Evolutionary conservation across 768 basidiomycete species (phyloP).

Genomic region (Auriscalpium orientale): DNA sequence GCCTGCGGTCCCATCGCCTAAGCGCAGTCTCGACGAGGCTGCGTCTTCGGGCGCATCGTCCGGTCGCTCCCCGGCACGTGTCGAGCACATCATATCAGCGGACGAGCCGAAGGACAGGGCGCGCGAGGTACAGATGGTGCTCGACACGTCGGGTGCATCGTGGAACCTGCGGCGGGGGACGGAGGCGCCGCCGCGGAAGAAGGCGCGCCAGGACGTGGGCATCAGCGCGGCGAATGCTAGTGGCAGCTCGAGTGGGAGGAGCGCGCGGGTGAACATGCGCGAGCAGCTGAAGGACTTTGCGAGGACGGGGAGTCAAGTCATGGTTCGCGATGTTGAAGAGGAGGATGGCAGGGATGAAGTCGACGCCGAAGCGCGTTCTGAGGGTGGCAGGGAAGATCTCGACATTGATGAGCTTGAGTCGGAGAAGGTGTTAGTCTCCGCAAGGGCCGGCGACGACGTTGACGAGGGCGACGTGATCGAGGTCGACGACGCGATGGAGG

Average conservation of each 20-base stretch:
- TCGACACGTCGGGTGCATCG: constrained; percentile 43
- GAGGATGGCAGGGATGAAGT: constrained; percentile 17
- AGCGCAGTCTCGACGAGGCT: too few species aligned
- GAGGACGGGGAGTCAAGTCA: constrained; percentile 34
- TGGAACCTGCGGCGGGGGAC: constrained; percentile 35
- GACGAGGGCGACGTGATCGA: background rate
- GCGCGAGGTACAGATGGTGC: constrained; percentile 32
- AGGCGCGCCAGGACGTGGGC: constrained; percentile 18
- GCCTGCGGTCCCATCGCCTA: too few species aligned
- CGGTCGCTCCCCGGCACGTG: constrained; percentile 11
- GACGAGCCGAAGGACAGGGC: constrained; percentile 14
- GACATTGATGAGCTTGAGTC: constrained; percentile 15
- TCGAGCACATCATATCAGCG: constrained; percentile 9
- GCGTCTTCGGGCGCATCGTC: background rate
- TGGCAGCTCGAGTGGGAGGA: constrained; percentile 9
- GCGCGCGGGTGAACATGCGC: constrained; percentile 32
- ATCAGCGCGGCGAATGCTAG: constrained; percentile 3
- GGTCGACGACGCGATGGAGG: constrained; percentile 12
- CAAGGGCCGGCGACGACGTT: background rate
- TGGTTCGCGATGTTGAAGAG: constrained; percentile 10
- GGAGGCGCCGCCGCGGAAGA: constrained; percentile 31
- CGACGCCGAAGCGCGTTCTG: constrained; percentile 14
- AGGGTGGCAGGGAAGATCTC: constrained; percentile 8
- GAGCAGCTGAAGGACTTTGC: constrained; percentile 47
- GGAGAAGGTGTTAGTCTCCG: background rate